Percentiles rank a stretch among this genome's conserved stretches.
phyloP scores from a whole-genome alignment of 495 filamentous ascomycete genomes.

The Monascus purpureus region DNA sequence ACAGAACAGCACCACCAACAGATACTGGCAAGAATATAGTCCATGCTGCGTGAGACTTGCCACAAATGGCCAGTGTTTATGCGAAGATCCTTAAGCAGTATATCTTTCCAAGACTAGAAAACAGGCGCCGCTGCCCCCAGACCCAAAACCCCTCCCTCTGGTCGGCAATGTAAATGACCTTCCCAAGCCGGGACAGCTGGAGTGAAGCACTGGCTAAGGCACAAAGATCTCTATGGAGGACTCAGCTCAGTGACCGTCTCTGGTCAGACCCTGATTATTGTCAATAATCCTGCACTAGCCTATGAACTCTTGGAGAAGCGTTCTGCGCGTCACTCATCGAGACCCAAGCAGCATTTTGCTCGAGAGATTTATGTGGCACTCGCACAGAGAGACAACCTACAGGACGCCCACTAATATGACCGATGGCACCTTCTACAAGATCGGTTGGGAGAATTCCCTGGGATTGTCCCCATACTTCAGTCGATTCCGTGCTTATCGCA shows the following conservation, averaged over 20 bases:
- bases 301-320: conserved; percentile 34
- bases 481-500: conserved; percentile 27
- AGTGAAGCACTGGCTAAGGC: conserved; percentile 36
- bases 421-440: too few relatives aligned
- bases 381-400: background rate
- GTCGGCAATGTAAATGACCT: conserved; percentile 35
- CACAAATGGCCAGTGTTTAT: too few relatives aligned
- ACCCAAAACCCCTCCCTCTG: conserved; percentile 27
- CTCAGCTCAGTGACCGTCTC: conserved; percentile 38
- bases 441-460: conserved; percentile 20
- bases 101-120: too few relatives aligned
- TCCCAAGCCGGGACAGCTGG: conserved; percentile 20
- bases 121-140: conserved; percentile 32
- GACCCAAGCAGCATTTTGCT: conserved; percentile 21
- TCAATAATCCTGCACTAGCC: conserved; percentile 29
- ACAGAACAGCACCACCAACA: too few relatives aligned
- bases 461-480: conserved; percentile 22
- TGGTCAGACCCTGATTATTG: conserved; percentile 32
- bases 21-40: too few relatives aligned
- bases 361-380: conserved; percentile 22
- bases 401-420: too few relatives aligned
- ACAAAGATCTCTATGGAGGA: conserved; percentile 34
- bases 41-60: too few relatives aligned
- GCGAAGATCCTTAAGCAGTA: too few relatives aligned
- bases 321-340: conserved; percentile 27